Conservation (phyloP, 768 basidiomycete genomes). For the Collybia mongolica region DNA sequence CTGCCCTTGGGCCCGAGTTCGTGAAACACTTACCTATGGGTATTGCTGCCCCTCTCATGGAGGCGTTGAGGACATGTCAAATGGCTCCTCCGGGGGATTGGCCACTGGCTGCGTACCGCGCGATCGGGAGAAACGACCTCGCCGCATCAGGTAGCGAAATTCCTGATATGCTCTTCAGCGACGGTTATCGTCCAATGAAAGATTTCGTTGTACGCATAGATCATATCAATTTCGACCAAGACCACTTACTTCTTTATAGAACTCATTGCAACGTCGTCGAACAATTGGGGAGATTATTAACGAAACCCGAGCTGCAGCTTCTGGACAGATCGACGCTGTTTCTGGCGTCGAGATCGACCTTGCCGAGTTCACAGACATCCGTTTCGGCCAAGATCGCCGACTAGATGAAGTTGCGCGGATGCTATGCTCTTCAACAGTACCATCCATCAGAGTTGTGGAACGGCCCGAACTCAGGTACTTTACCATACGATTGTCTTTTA, state of each 20-base stretch:
- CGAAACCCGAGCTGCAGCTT: conserved; percentile 47
- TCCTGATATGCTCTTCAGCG: conserved; percentile 42
- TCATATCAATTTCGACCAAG: neutral
- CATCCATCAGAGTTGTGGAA: conserved; percentile 63
- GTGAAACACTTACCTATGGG: conserved; percentile 65
- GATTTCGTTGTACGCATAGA: conserved; percentile 50
- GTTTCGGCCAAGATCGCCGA: conserved; percentile 88
- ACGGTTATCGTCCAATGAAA: conserved; percentile 57
- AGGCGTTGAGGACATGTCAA: conserved; percentile 85
- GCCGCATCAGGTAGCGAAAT: conserved; percentile 57
- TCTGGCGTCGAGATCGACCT: conserved; percentile 74
- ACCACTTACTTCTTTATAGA: conserved; percentile 33
- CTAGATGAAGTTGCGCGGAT: conserved; percentile 91
- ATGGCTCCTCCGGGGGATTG: conserved; percentile 73
- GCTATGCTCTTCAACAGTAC: conserved; percentile 75
- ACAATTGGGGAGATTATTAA: conserved; percentile 52
- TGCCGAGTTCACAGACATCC: conserved; percentile 75
- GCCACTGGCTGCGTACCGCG: conserved; percentile 64
- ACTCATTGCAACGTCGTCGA: conserved; percentile 43
- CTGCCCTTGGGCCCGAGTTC: conserved; percentile 43
- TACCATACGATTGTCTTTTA: neutral
- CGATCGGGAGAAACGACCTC: conserved; percentile 75
- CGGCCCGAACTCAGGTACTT: conserved; percentile 70
- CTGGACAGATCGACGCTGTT: conserved; percentile 54
- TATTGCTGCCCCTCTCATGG: conserved; percentile 74